Base-by-base conservation (phyloP, 108 stramenopile species). In the Craspedostauros australis region DNA sequence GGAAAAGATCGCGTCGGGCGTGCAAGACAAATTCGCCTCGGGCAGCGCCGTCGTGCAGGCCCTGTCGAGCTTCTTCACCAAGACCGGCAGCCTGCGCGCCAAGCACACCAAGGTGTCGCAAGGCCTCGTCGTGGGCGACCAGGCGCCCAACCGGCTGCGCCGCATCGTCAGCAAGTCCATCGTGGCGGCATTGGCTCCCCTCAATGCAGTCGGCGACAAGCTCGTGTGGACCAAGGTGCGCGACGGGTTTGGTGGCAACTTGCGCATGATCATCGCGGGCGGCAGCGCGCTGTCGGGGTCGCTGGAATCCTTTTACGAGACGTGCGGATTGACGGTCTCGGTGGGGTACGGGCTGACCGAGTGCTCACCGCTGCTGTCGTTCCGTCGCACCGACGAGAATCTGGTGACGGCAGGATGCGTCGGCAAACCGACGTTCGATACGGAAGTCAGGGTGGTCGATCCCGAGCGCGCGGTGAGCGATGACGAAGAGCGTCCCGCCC, bases 261-360 rank as follows among this genome's bases (percentile, higher is more conserved):
- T 91, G 15, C 83, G 80, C 47, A 65, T 64, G 1, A 87, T 96
- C 22, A 88, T 96, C 50, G 68, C 74, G 7, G 95, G 95, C 34
- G 95, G 95, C 53, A 84, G 81, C 41, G 90, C 93, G 11, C 68
- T 96, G 42, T 70, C 90, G n/a, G 83, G 87, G 14, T 75, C 70
- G 5, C 66, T 96, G 30, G 95, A 96, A 61, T 39, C 49, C 18
- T 96, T 96, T 75, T 96, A 94, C 61, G 86, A 90, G 50, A 82
- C 83, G 33, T 79, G 78, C 19, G 91, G 91, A 8, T 64, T 93
- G 33, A 63, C 70, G 7, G 75, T 96, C 42, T 50, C 82, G 53
- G 91, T 96, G 5, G 95, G 90, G 34, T 96, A 94, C 46, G 95
- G 95, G 7, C 57, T 95, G 60, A 95, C 94, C 34, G 94, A 95